phyloP scores from a whole-genome alignment of 140 eudicot genomes.

The Senecio squalidus region DNA sequence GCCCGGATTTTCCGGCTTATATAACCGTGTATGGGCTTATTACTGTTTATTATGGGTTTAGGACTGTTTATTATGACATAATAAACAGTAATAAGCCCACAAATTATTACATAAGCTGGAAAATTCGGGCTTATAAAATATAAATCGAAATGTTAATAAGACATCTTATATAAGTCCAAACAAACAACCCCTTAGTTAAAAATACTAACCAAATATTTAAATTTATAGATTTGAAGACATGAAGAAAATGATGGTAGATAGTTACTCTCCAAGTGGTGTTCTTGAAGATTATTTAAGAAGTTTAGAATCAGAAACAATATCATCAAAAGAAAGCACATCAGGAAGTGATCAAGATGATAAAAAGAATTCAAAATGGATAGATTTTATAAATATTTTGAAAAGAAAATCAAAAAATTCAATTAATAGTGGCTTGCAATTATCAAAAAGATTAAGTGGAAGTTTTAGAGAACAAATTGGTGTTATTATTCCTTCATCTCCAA shows the following conservation, averaged over 20 bases:
- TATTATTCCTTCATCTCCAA: conserved; percentile 21
- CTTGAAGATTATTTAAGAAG: conserved; percentile 73
- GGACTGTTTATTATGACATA: too few species aligned
- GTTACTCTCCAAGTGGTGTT: conserved; percentile 62
- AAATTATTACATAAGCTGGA: too few species aligned
- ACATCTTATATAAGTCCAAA: too few species aligned
- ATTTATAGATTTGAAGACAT: conserved; percentile 27
- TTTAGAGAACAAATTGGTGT: conserved; percentile 43
- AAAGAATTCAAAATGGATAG: conserved; percentile 44
- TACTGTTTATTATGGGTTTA: too few species aligned
- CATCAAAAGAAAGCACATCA: conserved; percentile 69
- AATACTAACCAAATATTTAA: neutral
- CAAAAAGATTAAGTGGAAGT: conserved; percentile 65
- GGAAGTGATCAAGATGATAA: conserved; percentile 39
- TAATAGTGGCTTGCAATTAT: conserved; percentile 38
- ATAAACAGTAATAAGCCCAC: too few species aligned
- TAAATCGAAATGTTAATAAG: too few species aligned
- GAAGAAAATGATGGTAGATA: conserved; percentile 48
- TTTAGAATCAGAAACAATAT: conserved; percentile 52
- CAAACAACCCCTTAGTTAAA: neutral
- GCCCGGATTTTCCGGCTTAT: too few species aligned
- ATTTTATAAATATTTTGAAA: conserved; percentile 38
- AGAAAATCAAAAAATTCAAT: conserved; percentile 51
- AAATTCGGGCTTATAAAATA: too few species aligned
- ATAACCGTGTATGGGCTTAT: too few species aligned